Evolutionary conservation across 2,329 filamentous ascomycete species (phyloP).

Genomic region (Magnaporthales sp.): DNA sequence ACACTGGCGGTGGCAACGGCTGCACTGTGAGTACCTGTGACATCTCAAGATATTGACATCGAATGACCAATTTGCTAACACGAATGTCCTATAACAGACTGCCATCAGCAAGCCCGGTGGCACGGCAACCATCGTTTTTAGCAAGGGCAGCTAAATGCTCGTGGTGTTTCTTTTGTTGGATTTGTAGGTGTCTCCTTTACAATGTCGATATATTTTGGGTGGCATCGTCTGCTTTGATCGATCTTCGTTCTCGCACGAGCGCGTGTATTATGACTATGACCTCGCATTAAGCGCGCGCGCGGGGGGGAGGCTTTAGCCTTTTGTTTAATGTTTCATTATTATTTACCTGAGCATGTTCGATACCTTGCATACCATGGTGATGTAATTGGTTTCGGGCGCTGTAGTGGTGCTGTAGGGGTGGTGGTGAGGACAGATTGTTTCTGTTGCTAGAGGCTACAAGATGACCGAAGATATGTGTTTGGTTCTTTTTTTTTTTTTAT

Average conservation of each 20-base stretch:
- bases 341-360: conserved; percentile 1
- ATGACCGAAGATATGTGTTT: background rate
- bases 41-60: background rate
- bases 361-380: conserved; percentile 3
- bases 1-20: conserved; percentile 49
- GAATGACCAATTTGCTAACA: background rate
- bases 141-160: conserved; percentile 9
- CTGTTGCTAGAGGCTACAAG: background rate
- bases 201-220: background rate
- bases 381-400: background rate
- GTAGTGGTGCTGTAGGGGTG: background rate
- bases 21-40: conserved; percentile 68
- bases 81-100: conserved; percentile 24
- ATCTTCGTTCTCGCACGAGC: background rate
- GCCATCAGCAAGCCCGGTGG: conserved; percentile 28
- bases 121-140: conserved; percentile 34
- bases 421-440: background rate
- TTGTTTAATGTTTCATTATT: conserved; percentile 3
- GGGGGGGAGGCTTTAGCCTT: background rate
- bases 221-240: conserved; percentile 4
- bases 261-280: background rate
- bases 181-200: background rate
- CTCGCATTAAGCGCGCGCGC: background rate
- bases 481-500: background rate
- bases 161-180: conserved; percentile 5